Base-by-base conservation (phyloP, 768 basidiomycete species). In the Amanita rubescens region DNA sequence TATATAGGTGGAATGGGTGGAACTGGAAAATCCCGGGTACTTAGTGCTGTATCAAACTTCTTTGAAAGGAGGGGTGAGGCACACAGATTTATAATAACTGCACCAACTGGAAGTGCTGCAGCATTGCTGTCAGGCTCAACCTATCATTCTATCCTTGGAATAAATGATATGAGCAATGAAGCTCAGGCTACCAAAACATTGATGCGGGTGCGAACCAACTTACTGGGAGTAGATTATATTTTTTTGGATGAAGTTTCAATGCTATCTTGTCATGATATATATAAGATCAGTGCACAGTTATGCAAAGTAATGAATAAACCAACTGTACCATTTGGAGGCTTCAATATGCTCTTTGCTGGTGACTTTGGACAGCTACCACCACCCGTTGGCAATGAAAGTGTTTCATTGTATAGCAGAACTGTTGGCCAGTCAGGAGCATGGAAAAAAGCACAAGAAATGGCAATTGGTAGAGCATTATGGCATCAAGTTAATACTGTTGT, bases 221-320 rank as follows among this genome's bases (percentile, higher is more conserved):
- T 49, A 17, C 17, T 12, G 7, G 56, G 61, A 32, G 63, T 70
- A 1, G 62, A 70, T 9, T 68, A 68, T 57, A 51, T 72, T 0
- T 66, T 72, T 27, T 32, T 71, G 0, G 67, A 73, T 60, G 71
- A 73, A 50, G 56, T 72, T 0, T 72, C 70, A 1, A 73, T 73
- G 71, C 37, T 71, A 1, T 58, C 62, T 0, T 66, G 64, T 48
- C 5, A 39, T 20, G 60, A 61, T 33, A 24, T 68, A 17, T 63
- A 66, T 39, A 55, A 47, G 2, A 65, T 70, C 0, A 60, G 57
- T 24, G 45, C 55, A 7, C 56, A 58, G 20, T 55, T 66, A n/a
- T 54, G 58, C 27, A 56, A 50, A 30, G 61, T 60, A 2, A 33
- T 55, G 9, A 55, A 60, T n/a, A 30, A 49, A 1, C 22, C 38